These are phyloP conservation scores for Trametes pubescens DNA, from an alignment of 1,284 basidiomycete genomes.

Conservation along the genomic window DNA sequence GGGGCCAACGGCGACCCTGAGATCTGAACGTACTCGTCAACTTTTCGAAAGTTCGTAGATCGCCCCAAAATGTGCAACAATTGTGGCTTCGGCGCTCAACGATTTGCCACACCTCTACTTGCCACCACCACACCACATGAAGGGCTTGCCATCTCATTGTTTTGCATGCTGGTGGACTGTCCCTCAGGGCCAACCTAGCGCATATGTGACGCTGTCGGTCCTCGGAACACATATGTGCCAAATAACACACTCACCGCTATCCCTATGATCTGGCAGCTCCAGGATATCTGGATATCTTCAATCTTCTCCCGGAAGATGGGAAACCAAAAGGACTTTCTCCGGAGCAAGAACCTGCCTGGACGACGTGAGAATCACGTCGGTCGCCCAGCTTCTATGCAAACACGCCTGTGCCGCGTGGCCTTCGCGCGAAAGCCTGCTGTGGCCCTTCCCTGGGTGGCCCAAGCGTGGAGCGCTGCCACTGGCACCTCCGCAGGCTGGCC, in stretches of 20 bases:
- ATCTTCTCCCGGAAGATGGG: slow-evolving; percentile 28
- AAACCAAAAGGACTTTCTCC: slow-evolving; percentile 26
- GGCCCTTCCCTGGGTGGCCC: slow-evolving; percentile 23
- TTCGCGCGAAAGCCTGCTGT: slow-evolving; percentile 23
- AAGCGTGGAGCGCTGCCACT: slow-evolving; percentile 27
- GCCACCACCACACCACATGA: not conserved
- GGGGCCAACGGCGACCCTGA: slow-evolving; percentile 3
- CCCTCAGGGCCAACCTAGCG: not conserved
- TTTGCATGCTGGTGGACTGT: not conserved
- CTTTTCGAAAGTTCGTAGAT: slow-evolving; percentile 12
- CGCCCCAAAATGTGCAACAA: not conserved
- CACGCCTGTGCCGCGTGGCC: slow-evolving; percentile 31
- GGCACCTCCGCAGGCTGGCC: not conserved
- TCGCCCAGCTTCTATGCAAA: slow-evolving; percentile 27
- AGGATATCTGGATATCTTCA: slow-evolving; percentile 6
- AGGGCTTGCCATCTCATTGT: not conserved
- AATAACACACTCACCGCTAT: slow-evolving; percentile 2
- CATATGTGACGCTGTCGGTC: not conserved
- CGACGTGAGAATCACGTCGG: slow-evolving; percentile 23
- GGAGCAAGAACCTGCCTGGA: slow-evolving; percentile 23
- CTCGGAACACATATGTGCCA: not conserved
- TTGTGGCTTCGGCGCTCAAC: not conserved
- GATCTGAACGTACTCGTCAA: not conserved
- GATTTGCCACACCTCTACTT: not conserved
- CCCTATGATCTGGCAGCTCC: slow-evolving; percentile 11